A percentile compares a stretch with the other conserved stretches of the same genome.
These are phyloP conservation scores for Limtongia smithiae DNA, from an alignment of 805 yeast genomes.

Conservation along the genomic window DNA sequence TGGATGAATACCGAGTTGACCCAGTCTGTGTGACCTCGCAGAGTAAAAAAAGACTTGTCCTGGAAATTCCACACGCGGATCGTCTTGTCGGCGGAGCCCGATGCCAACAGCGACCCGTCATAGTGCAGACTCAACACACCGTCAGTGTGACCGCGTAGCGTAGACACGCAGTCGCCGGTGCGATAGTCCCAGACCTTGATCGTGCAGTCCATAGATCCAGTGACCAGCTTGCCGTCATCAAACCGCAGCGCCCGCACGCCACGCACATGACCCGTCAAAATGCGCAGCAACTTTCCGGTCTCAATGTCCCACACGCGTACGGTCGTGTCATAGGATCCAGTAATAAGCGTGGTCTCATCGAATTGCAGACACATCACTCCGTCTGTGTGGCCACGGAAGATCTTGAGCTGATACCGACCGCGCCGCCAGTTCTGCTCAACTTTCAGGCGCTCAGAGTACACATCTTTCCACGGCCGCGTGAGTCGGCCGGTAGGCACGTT, in stretches of 20 bases:
- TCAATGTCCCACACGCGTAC: slow-evolving; percentile 90
- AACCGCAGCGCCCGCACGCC: slow-evolving; percentile 83
- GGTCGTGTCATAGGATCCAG: slow-evolving; percentile 89
- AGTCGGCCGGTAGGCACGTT: slow-evolving; percentile 20
- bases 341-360: slow-evolving; percentile 72
- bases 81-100: slow-evolving; percentile 89
- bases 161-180: slow-evolving; percentile 90
- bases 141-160: slow-evolving; percentile 88
- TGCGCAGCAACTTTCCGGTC: slow-evolving; percentile 69
- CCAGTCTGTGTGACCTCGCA: slow-evolving; percentile 90
- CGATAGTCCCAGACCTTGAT: slow-evolving; percentile 95
- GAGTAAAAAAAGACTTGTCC: slow-evolving; percentile 83
- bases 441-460: slow-evolving; percentile 82
- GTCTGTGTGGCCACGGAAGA: slow-evolving; percentile 76
- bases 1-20: slow-evolving; percentile 88
- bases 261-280: slow-evolving; percentile 82
- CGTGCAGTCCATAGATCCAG: slow-evolving; percentile 88
- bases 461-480: slow-evolving; percentile 92
- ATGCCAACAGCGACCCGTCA: slow-evolving; percentile 73
- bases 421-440: slow-evolving; percentile 95
- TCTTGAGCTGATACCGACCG: slow-evolving; percentile 62
- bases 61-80: slow-evolving; percentile 97
- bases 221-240: slow-evolving; percentile 83
- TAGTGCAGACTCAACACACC: slow-evolving; percentile 84
- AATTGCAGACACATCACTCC: slow-evolving; percentile 87